Conservation (phyloP, 2,329 filamentous ascomycete genomes). For the Fusarium mexicanum region DNA sequence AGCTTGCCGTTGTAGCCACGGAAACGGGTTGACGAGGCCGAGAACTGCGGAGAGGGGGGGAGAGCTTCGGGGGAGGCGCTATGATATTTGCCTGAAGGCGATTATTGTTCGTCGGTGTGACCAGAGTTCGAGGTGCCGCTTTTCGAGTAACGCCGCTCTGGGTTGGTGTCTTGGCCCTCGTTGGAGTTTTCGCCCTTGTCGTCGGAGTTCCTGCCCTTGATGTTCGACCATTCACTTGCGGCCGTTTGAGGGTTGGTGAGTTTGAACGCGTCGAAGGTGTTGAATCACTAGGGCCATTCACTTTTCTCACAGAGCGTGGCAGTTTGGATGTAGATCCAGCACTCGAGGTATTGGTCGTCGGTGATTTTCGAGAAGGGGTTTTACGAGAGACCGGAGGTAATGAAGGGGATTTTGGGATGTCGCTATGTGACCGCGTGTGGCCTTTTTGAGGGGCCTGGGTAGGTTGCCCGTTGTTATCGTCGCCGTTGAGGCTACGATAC, state of each 20-base stretch:
- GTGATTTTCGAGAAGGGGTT: constrained; percentile 41
- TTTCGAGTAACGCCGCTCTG: constrained; percentile 50
- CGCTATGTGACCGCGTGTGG: constrained; percentile 67
- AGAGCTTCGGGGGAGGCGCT: constrained; percentile 74
- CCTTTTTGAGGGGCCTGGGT: constrained; percentile 44
- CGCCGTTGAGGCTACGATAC: constrained; percentile 59
- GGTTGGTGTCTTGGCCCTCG: constrained; percentile 57
- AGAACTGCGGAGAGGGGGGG: constrained; percentile 82
- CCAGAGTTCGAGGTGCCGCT: constrained; percentile 53
- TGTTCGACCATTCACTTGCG: constrained; percentile 53
- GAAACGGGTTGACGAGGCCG: constrained; percentile 83
- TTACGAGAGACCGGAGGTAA: constrained; percentile 47
- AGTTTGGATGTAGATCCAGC: constrained; percentile 53
- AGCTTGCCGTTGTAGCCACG: constrained; percentile 75
- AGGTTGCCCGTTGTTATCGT: constrained; percentile 31
- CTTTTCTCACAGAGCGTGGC: constrained; percentile 58
- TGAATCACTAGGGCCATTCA: constrained; percentile 56
- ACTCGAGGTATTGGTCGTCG: constrained; percentile 37
- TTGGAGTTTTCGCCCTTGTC: constrained; percentile 53
- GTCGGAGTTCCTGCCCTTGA: constrained; percentile 51
- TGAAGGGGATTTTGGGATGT: constrained; percentile 57
- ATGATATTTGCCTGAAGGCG: constrained; percentile 80
- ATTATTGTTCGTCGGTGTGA: constrained; percentile 62
- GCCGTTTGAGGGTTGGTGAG: constrained; percentile 61
- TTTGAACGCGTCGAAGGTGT: constrained; percentile 64